Conservation (phyloP, 371 early-diverging fungal genomes). For the Actinomucor elegans region DNA sequence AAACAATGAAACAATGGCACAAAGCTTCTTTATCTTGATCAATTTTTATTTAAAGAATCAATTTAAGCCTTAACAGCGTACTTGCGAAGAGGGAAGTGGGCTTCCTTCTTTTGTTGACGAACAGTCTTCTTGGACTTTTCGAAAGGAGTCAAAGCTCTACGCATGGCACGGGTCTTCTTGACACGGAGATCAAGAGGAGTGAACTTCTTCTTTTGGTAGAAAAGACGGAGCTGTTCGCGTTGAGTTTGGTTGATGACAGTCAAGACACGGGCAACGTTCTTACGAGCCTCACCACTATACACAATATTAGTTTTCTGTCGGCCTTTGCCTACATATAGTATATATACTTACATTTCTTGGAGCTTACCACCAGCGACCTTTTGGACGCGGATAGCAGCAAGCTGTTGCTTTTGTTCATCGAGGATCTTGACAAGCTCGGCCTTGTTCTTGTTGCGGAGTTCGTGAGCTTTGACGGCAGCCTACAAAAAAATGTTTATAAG, state of each 20-base stretch:
- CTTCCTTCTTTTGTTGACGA: slow-evolving; percentile 80
- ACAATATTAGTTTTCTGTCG: neutral
- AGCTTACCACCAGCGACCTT: slow-evolving; percentile 84
- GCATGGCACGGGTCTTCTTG: slow-evolving; percentile 98
- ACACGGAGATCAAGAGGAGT: slow-evolving; percentile 90
- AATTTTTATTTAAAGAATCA: no score
- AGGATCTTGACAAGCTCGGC: slow-evolving; percentile 87
- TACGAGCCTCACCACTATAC: slow-evolving; percentile 77
- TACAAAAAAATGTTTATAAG: slow-evolving; percentile 24
- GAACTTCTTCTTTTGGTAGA: slow-evolving; percentile 91
- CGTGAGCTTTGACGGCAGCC: slow-evolving; percentile 88
- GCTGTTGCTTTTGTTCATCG: slow-evolving; percentile 91
- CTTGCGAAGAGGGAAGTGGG: slow-evolving; percentile 86
- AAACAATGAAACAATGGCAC: neutral
- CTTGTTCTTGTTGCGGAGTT: slow-evolving; percentile 91
- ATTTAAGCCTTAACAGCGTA: slow-evolving; percentile 86
- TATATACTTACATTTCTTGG: slow-evolving; percentile 73
- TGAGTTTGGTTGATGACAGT: slow-evolving; percentile 93
- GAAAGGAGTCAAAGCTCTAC: slow-evolving; percentile 84
- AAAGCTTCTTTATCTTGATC: neutral
- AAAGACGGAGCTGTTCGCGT: slow-evolving; percentile 79
- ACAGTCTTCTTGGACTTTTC: slow-evolving; percentile 75
- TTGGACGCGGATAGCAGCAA: slow-evolving; percentile 88
- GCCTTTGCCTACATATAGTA: neutral
- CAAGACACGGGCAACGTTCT: slow-evolving; percentile 90